Base-by-base conservation (phyloP, 257 asterid genomes). In the Solanum arcanum region DNA sequence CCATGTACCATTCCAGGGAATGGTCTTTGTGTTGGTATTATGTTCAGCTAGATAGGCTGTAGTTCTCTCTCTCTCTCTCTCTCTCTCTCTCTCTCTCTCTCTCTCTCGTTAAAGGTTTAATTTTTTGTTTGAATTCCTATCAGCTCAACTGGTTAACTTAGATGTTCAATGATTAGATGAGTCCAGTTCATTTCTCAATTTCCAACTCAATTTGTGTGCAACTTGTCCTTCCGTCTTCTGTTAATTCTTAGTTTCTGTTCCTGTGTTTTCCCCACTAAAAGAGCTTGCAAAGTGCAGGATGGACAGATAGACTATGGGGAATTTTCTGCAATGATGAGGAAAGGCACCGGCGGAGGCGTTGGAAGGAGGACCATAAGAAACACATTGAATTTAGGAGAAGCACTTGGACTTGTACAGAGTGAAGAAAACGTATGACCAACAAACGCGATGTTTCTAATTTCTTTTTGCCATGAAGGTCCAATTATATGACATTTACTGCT, bases 261-360 rank as follows among this genome's bases (percentile, higher is more conserved):
- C 62, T 37, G 11, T 3, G 59, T 46, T 74, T 86, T 29, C n/a
- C 23, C n/a, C 68, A 31, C 66, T 76, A 59, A 52, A 70, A 11
- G 64, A 35, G 6, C 18, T 88, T 89, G 42, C 76, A 33, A 27
- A 18, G 80, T 87, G 86, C 90, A 91, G 93, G 93, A 91, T 73
- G 93, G 93, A 52, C 92, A 89, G 35, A 91, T 91, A 37, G 93
- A 91, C 89, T 91, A 91, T 12, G 91, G 92, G 86, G 92, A 91
- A 35, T 91, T 91, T 86, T 89, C 92, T 29, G 91, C 93, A 44
- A 91, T 91, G 93, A 91, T 90, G 93, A 90, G 91, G 85, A 90
- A 90, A 80, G 92, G 91, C 66, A 90, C 89, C 49, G 93, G 92
- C 18, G 92, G 92, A 87, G 87, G 49, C 13, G 68, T 91, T 68